Conservation (phyloP, 768 basidiomycete species). For the Mycena vitilis region DNA sequence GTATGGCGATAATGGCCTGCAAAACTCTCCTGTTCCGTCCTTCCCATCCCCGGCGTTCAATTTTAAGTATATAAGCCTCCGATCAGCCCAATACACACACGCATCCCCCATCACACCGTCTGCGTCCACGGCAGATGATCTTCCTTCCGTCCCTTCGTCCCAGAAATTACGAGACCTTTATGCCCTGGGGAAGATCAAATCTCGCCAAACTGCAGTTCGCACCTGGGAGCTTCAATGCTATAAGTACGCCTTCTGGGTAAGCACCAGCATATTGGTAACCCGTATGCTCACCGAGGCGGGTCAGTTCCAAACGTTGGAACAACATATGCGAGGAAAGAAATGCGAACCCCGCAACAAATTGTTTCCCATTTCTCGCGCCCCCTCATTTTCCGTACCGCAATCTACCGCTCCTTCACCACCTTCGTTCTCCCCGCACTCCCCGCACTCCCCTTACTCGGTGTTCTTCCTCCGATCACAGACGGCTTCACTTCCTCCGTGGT, state of each 20-base stretch:
- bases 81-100: too few species aligned
- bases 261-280: neutral
- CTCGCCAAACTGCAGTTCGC: neutral
- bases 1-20: neutral
- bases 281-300: neutral
- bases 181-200: neutral
- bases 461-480: too few species aligned
- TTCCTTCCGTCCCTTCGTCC: neutral
- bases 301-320: neutral
- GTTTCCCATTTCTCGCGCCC: neutral
- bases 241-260: neutral
- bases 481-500: neutral
- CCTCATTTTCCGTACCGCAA: neutral
- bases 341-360: neutral
- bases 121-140: too few species aligned
- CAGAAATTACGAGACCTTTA: neutral
- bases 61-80: neutral
- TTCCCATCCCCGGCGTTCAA: conserved; percentile 1
- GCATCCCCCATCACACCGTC: too few species aligned
- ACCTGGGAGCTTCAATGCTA: conserved; percentile 7
- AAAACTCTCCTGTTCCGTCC: neutral
- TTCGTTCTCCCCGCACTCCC: neutral
- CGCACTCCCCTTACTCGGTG: too few species aligned
- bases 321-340: neutral
- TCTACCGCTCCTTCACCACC: neutral